Conservation (phyloP, 1,284 basidiomycete genomes). For the Psilocybe mexicana region DNA sequence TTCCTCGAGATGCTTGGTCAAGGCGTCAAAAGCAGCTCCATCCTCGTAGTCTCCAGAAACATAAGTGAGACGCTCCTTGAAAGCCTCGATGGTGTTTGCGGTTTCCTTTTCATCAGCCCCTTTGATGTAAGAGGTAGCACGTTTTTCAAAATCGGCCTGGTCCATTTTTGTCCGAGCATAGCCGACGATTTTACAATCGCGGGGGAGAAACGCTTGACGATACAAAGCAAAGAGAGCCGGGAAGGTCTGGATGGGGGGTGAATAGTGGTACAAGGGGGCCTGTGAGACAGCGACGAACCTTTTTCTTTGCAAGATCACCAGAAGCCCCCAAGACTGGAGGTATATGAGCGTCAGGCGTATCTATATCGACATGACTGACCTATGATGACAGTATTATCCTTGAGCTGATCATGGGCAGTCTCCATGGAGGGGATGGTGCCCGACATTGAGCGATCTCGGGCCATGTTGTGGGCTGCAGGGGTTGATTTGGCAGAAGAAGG, state of each 20-base stretch:
- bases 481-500: constrained; percentile 14
- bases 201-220: constrained; percentile 78
- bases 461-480: constrained; percentile 34
- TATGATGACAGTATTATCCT: constrained; percentile 86
- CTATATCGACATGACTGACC: constrained; percentile 49
- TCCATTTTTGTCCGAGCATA: constrained; percentile 97
- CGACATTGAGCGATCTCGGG: constrained; percentile 57
- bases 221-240: constrained; percentile 92
- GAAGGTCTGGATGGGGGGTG: constrained; percentile 66
- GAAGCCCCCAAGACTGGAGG: constrained; percentile 89
- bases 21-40: constrained; percentile 71
- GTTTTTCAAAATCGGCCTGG: constrained; percentile 81
- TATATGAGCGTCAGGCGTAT: constrained; percentile 1
- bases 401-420: constrained; percentile 68
- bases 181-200: constrained; percentile 85
- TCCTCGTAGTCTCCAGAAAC: constrained; percentile 89
- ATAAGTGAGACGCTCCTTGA: constrained; percentile 81
- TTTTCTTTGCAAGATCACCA: constrained; percentile 99
- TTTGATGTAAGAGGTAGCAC: constrained; percentile 84
- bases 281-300: constrained; percentile 51
- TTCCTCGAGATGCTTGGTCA: constrained; percentile 75
- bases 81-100: constrained; percentile 70
- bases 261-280: constrained; percentile 8
- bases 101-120: constrained; percentile 59
- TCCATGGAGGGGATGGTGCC: constrained; percentile 89